A percentile compares a stretch with the other conserved stretches of the same genome.
phyloP scores from a whole-genome alignment of 2,329 filamentous ascomycete genomes.

The Knufia petricola region DNA sequence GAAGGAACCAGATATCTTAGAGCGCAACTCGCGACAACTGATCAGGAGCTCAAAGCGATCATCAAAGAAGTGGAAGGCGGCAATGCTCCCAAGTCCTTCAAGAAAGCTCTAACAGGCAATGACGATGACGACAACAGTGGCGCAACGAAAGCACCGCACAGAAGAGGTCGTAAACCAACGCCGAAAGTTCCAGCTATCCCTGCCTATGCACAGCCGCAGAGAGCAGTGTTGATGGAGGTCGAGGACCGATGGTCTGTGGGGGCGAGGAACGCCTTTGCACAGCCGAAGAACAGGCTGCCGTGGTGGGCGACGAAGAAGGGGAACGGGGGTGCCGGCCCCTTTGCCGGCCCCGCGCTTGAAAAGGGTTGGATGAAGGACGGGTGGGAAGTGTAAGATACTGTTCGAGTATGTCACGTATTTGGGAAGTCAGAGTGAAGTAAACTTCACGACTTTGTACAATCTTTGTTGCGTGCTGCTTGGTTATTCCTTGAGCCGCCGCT shows the following conservation, averaged over 20 bases:
- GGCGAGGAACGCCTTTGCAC: conserved; percentile 12
- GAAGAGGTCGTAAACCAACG: conserved; percentile 22
- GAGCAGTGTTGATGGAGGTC: conserved; percentile 37
- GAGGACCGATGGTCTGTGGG: conserved; percentile 21
- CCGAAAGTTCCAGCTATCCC: conserved; percentile 25
- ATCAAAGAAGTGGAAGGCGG: conserved; percentile 50
- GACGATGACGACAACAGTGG: conserved; percentile 3
- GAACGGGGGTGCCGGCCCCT: conserved; percentile 14
- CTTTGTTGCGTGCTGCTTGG: too few species aligned
- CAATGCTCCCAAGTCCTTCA: conserved; percentile 9
- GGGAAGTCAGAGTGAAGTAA: too few species aligned
- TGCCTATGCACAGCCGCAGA: conserved; percentile 33
- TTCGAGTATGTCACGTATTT: too few species aligned
- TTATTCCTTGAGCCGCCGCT: too few species aligned
- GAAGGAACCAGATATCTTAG: conserved; percentile 58
- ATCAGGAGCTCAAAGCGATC: conserved; percentile 64
- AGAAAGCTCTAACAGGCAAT: conserved; percentile 1
- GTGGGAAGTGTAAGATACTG: conserved; percentile 26
- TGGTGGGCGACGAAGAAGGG: conserved; percentile 14
- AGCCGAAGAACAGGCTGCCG: conserved; percentile 12
- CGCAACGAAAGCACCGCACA: conserved; percentile 12
- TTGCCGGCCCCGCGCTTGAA: neutral
- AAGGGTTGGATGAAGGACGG: conserved; percentile 22
- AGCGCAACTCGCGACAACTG: conserved; percentile 70
- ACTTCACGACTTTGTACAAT: too few species aligned